Conservation (phyloP, 139 green algal species). For the Ettlia oleoabundans region DNA sequence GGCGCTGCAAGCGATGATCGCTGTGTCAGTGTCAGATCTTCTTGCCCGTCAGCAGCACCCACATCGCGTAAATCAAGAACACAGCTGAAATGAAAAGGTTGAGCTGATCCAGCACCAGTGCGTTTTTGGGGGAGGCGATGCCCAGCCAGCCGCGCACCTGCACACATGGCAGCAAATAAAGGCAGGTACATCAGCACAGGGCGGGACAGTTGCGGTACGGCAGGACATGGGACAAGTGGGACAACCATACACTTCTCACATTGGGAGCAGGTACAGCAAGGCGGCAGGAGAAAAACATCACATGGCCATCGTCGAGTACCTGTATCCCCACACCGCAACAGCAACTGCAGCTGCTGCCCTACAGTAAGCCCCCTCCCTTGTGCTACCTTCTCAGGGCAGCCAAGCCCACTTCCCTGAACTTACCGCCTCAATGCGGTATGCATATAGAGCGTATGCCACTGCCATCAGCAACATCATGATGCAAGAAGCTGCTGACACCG, state of each 20-base stretch:
- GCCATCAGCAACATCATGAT: conserved; percentile 34
- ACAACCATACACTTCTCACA: too few species aligned
- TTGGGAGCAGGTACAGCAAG: too few species aligned
- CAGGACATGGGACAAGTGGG: background rate
- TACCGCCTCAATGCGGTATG: conserved; percentile 33
- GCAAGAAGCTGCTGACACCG: conserved; percentile 5
- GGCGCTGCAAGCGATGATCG: too few species aligned
- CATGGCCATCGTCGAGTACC: too few species aligned
- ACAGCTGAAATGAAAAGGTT: conserved; percentile 14
- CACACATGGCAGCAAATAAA: background rate
- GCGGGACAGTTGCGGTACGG: background rate
- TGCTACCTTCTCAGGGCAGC: background rate
- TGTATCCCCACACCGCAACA: too few species aligned
- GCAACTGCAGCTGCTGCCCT: background rate
- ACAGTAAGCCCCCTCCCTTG: too few species aligned
- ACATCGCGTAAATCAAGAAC: conserved; percentile 35
- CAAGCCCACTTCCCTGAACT: background rate
- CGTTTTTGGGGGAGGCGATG: background rate
- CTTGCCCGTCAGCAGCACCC: conserved; percentile 21
- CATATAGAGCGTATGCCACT: conserved; percentile 34
- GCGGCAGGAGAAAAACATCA: too few species aligned
- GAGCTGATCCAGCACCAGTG: conserved; percentile 18
- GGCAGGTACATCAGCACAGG: background rate
- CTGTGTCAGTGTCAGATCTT: too few species aligned
- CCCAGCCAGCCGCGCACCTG: conserved; percentile 33